Evolutionary conservation across 164 flowering plant genomes (phyloP).

Genomic region (Nymphaea colorata): DNA sequence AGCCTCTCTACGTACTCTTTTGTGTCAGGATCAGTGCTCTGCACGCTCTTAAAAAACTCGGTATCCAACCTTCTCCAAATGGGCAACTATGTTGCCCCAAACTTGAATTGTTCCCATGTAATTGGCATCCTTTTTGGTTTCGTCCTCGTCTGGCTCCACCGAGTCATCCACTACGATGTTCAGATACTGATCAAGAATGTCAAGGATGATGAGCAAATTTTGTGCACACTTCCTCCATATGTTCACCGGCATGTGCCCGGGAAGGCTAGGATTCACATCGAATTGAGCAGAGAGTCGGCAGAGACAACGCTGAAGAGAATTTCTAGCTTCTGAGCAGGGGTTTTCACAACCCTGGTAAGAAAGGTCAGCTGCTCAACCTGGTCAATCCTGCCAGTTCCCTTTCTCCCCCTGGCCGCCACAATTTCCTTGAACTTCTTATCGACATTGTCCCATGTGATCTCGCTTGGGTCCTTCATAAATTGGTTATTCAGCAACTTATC

Average conservation of each 20-base stretch:
- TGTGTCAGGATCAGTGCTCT: slow-evolving; percentile 87
- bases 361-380: slow-evolving; percentile 92
- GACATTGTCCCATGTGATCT: slow-evolving; percentile 77
- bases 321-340: slow-evolving; percentile 98
- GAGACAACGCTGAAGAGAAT: slow-evolving; percentile 79
- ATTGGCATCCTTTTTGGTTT: slow-evolving; percentile 66
- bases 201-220: slow-evolving; percentile 60
- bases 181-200: slow-evolving; percentile 57
- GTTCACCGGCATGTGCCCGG: slow-evolving; percentile 84
- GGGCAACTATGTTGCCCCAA: slow-evolving; percentile 92
- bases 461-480: slow-evolving; percentile 70
- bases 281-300: no score
- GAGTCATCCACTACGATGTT: slow-evolving; percentile 79
- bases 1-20: slow-evolving; percentile 85
- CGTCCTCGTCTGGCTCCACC: slow-evolving; percentile 87
- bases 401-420: slow-evolving; percentile 79
- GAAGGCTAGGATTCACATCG: slow-evolving; percentile 86
- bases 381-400: slow-evolving; percentile 89
- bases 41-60: slow-evolving; percentile 90
- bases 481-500: slow-evolving; percentile 73
- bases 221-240: slow-evolving; percentile 87
- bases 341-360: slow-evolving; percentile 75
- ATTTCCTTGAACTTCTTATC: slow-evolving; percentile 78
- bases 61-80: slow-evolving; percentile 74
- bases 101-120: slow-evolving; percentile 56